A percentile compares a stretch with the other conserved stretches of the same genome.
Evolutionary conservation across 495 filamentous ascomycete species (phyloP).

Genomic region (Cryomyces antarcticus): DNA sequence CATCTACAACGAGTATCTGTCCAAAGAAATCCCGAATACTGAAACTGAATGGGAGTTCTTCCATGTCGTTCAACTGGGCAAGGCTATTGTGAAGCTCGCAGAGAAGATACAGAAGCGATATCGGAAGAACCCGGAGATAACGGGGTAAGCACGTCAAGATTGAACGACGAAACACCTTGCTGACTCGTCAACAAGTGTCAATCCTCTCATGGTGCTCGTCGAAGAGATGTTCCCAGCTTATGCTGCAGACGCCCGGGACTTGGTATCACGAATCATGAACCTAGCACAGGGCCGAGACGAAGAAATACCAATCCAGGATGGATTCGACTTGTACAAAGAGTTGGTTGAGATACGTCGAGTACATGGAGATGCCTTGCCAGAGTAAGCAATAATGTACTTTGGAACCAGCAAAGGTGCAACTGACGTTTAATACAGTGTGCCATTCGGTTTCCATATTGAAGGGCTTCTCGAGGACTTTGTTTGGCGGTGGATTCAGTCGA

Average conservation of each 20-base stretch:
- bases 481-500: constrained; percentile 78
- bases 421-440: constrained; percentile 14
- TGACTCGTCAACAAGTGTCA: constrained; percentile 25
- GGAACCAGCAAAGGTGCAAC: neutral
- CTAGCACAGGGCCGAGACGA: constrained; percentile 41
- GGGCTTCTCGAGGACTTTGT: constrained; percentile 73
- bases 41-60: constrained; percentile 66
- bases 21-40: constrained; percentile 50
- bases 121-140: constrained; percentile 65
- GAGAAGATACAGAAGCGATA: constrained; percentile 85
- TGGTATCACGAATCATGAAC: constrained; percentile 61
- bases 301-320: constrained; percentile 73
- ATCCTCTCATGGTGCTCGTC: constrained; percentile 61
- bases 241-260: constrained; percentile 64
- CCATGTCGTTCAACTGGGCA: constrained; percentile 72
- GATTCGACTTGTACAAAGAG: constrained; percentile 81
- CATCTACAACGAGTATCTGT: constrained; percentile 52
- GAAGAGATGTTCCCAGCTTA: constrained; percentile 73
- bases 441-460: constrained; percentile 75
- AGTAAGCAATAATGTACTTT: constrained; percentile 16
- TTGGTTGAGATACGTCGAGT: constrained; percentile 66
- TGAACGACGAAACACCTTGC: neutral
- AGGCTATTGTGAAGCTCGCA: constrained; percentile 60
- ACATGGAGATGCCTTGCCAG: constrained; percentile 49
- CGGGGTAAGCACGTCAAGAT: constrained; percentile 36